A percentile compares a stretch with the other conserved stretches of the same genome.
phyloP scores from a whole-genome alignment of 1,284 basidiomycete species.

The Sanghuangporus baumii region DNA sequence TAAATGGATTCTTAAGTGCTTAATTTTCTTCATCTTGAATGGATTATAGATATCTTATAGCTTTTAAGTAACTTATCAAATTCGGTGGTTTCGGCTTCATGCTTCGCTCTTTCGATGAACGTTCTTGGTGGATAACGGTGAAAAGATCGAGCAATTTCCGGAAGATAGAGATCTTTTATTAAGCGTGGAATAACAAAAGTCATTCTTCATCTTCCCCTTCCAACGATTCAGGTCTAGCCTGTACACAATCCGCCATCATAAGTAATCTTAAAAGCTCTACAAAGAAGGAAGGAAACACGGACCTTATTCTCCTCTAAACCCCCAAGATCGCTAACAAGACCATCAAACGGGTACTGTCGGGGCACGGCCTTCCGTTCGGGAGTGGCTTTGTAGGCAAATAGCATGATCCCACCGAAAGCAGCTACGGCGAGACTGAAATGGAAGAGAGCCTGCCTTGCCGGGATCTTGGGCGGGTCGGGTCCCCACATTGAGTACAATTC shows the following conservation, averaged over 20 bases:
- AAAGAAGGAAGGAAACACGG: constrained; percentile 19
- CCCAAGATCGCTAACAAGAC: constrained; percentile 67
- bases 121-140: not conserved
- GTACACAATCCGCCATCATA: constrained; percentile 14
- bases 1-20: not conserved
- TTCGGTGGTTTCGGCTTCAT: not conserved
- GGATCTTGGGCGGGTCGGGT: constrained; percentile 63
- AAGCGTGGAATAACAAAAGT: not conserved
- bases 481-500: constrained; percentile 87
- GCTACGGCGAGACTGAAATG: constrained; percentile 58
- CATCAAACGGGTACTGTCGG: constrained; percentile 68
- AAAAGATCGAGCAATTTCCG: not conserved
- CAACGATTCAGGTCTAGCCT: constrained; percentile 29
- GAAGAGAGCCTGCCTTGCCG: constrained; percentile 50
- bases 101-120: not conserved
- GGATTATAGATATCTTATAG: not conserved
- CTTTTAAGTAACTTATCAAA: constrained; percentile 8
- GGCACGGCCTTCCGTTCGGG: constrained; percentile 59
- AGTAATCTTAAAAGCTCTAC: not conserved
- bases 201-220: constrained; percentile 23
- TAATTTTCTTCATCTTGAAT: not conserved
- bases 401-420: constrained; percentile 55
- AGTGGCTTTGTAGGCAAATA: constrained; percentile 47
- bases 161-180: not conserved
- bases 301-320: constrained; percentile 74